Evolutionary conservation across 2,329 filamentous ascomycete species (phyloP).

Genomic region (Botrytis cinerea): DNA sequence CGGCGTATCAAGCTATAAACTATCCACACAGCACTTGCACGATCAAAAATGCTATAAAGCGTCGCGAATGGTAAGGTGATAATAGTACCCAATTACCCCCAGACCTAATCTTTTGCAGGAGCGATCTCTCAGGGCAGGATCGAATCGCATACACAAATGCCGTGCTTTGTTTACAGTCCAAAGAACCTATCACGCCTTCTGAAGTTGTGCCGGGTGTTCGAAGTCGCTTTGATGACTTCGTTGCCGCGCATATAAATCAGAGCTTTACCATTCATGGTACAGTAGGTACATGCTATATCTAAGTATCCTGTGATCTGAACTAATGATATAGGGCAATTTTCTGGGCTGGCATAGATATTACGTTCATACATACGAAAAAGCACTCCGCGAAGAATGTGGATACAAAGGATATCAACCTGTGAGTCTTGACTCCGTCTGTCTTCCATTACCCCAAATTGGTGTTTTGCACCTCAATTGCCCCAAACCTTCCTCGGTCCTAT

Average conservation of each 20-base stretch:
- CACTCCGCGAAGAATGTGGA: slow-evolving; percentile 46
- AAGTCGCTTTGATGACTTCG: slow-evolving; percentile 45
- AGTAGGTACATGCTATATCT: slow-evolving; percentile 27
- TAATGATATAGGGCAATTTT: slow-evolving; percentile 37
- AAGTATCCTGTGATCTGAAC: slow-evolving; percentile 26
- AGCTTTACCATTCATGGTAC: slow-evolving; percentile 34
- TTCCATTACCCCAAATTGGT: background rate
- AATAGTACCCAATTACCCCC: background rate
- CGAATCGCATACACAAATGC: slow-evolving; percentile 42
- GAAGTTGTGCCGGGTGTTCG: slow-evolving; percentile 41
- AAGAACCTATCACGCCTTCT: slow-evolving; percentile 39
- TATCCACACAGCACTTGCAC: slow-evolving; percentile 39
- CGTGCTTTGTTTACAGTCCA: slow-evolving; percentile 43
- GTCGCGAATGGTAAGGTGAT: slow-evolving; percentile 46
- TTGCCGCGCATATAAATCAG: slow-evolving; percentile 43
- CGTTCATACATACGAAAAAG: slow-evolving; percentile 46
- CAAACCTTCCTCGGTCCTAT: background rate
- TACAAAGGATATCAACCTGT: slow-evolving; percentile 47
- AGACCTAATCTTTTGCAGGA: slow-evolving; percentile 25
- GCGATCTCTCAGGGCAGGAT: slow-evolving; percentile 28
- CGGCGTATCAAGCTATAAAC: slow-evolving; percentile 32
- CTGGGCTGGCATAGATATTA: slow-evolving; percentile 49
- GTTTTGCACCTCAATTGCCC: no score
- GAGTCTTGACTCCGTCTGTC: slow-evolving; percentile 40
- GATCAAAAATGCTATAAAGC: slow-evolving; percentile 43